phyloP scores from a whole-genome alignment of 176 grass and related monocot genomes.

The Carex pumila region DNA sequence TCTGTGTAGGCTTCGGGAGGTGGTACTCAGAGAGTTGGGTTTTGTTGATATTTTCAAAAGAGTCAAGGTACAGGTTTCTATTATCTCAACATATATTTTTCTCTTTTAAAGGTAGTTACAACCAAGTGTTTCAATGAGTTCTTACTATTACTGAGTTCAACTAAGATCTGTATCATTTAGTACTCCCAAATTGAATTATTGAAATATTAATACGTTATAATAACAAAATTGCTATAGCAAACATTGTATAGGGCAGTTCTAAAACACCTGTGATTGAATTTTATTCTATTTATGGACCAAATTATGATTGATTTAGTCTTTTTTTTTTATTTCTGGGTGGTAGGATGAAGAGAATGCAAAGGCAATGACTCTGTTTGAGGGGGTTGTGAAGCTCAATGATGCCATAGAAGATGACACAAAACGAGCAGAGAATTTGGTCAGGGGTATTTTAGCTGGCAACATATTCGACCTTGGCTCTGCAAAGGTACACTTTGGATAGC shows the following conservation, averaged over 20 bases:
- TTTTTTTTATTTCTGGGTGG: background rate
- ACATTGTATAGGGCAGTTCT: background rate
- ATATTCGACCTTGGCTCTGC: constrained; percentile 99
- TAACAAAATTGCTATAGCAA: background rate
- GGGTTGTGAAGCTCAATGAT: constrained; percentile 71
- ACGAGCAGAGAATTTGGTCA: constrained; percentile 75
- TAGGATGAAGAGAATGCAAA: constrained; percentile 99
- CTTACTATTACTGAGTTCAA: background rate
- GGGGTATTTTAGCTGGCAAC: constrained; percentile 92
- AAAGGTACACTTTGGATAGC: constrained; percentile 35
- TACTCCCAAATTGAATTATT: background rate
- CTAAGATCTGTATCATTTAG: background rate
- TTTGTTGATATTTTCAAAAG: constrained; percentile 96
- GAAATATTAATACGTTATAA: background rate
- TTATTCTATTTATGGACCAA: background rate
- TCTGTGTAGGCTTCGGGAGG: constrained; percentile 92
- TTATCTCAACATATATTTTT: background rate
- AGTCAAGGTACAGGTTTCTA: constrained; percentile 65
- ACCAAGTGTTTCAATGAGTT: background rate
- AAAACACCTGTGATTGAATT: background rate
- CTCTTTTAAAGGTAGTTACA: background rate
- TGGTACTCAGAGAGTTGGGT: constrained; percentile 68
- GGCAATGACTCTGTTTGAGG: constrained; percentile 89
- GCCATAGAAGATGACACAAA: constrained; percentile 72
- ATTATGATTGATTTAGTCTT: background rate